Evolutionary conservation across 208 protist species (phyloP).

Genomic region (Trypanosoma rangeli): DNA sequence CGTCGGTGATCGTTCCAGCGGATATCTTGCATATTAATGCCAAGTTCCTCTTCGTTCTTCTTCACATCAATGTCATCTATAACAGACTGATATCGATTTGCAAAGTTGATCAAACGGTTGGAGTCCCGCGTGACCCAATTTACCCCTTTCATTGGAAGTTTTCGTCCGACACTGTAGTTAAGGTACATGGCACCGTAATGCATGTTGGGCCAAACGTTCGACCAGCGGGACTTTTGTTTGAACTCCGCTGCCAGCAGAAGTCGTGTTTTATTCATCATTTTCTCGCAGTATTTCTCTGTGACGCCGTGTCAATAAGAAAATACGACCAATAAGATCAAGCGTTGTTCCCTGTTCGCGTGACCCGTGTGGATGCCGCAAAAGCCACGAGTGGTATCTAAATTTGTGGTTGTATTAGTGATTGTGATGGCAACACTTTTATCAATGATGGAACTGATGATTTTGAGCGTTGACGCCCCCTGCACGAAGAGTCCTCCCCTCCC

Average conservation of each 20-base stretch:
- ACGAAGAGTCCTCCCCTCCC: neutral
- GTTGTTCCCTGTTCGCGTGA: neutral
- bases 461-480: neutral
- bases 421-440: neutral
- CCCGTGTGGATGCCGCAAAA: neutral
- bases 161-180: conserved; percentile 71
- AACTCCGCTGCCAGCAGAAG: conserved; percentile 78
- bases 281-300: conserved; percentile 7
- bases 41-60: conserved; percentile 78
- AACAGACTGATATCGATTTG: conserved; percentile 65
- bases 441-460: neutral
- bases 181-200: conserved; percentile 88
- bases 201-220: conserved; percentile 89
- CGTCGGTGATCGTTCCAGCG: conserved; percentile 88
- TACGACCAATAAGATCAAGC: neutral
- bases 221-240: conserved; percentile 91
- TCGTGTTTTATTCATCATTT: conserved; percentile 30
- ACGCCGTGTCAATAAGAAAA: neutral
- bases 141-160: conserved; percentile 79
- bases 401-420: neutral
- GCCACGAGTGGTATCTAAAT: neutral
- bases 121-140: conserved; percentile 89
- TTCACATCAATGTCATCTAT: conserved; percentile 79
- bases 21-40: conserved; percentile 64
- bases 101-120: conserved; percentile 80